Evolutionary conservation across 2,329 filamentous ascomycete species (phyloP), one percentile per base, ranked within the genome.

Genomic region (Blumeria hordei): DNA sequence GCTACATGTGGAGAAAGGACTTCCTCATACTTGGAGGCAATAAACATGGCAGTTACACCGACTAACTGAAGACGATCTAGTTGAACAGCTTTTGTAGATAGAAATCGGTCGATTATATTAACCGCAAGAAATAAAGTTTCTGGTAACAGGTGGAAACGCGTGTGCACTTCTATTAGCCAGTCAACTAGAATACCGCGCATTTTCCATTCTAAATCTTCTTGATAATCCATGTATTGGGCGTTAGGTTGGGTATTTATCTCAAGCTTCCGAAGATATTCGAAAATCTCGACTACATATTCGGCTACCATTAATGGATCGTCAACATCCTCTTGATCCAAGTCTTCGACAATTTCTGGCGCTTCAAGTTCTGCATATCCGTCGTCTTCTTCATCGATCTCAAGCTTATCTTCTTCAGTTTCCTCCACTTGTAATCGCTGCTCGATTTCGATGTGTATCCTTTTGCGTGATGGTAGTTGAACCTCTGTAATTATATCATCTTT

Each of bases 21-120:
- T 68, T 98, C 92, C 70, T 98, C 90, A 67, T 96, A 98, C 72
- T 98, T 98, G 65, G 90, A 93, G 11, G 92, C 92, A 65, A 96
- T 94, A 73, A 96, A 96, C 92, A 98, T 96, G 68, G 90, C 92
- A 28, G 92, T 94, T 64, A 96, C 88, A 64, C 92, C 92, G 57
- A 98, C 92, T 8, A 98, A 77, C 70, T 98, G 92, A 6, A 98
- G 81, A 58, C 88, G 88, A 68, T 96, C 90, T 50, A 98, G 80
- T 70, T 94, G 87, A 49, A 98, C 92, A 35, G 95, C 83, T 73
- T 96, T 95, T 65, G 81, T 80, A 0, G 90, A 95, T 50, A 98
- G 78, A 73, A 96, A 98, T 58, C 92, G 88, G 68, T 98, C 92
- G 66, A 96, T 93, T 68, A 96, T 88, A 76, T 96, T 98, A 75